Evolutionary conservation across 192 early-diverging fungal genomes (phyloP), one percentile per base, ranked within the genome.

Genomic region (Mortierella claussenii): DNA sequence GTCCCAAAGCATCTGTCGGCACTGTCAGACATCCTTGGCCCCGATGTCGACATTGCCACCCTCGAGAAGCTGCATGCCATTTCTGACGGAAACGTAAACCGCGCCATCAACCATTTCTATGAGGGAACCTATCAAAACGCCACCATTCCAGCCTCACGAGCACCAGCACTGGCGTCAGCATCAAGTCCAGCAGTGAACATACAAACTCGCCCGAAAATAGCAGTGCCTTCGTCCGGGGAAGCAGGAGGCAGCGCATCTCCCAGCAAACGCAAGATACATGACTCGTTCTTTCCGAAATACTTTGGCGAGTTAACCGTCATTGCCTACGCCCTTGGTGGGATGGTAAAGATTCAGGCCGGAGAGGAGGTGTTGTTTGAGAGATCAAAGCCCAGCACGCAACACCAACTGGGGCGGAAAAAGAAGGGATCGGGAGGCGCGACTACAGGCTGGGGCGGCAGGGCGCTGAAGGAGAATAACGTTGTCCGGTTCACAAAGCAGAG

Each of bases 291-390:
- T 42, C 68, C 61, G 12, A 48, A 55, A 20, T 79, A 68, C 43
- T 47, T 71, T 30, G 58, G 60, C 31, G 71, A 65, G 26, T 28
- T 73, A 24, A 76, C 56, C 10, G 48, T 49, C 27, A 53, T 70
- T 62, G 85, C 79, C 6, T 86, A 81, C 70, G 79, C 85, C 11
- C 68, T 58, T 40, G 83, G 70, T 51, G 81, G 85, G 2, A 55
- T 57, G 37, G 78, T 59, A 48, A 81, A 74, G 32, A 31, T 81
- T 23, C 31, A 60, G 4, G 71, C 79, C 45, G 85, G 85, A 10
- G 78, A 81, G 13, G 24, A 28, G 15, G 67, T 83, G 18, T 30
- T 43, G 5, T 65, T 86, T 42, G 76, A 70, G 17, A 67, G 85
- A 24, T 26, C 60, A 36, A 54, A 30, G 17, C 79, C 71, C 24